Evolutionary conservation across 2,329 filamentous ascomycete genomes (phyloP).

Genomic region (Lasiodiplodia theobromae): DNA sequence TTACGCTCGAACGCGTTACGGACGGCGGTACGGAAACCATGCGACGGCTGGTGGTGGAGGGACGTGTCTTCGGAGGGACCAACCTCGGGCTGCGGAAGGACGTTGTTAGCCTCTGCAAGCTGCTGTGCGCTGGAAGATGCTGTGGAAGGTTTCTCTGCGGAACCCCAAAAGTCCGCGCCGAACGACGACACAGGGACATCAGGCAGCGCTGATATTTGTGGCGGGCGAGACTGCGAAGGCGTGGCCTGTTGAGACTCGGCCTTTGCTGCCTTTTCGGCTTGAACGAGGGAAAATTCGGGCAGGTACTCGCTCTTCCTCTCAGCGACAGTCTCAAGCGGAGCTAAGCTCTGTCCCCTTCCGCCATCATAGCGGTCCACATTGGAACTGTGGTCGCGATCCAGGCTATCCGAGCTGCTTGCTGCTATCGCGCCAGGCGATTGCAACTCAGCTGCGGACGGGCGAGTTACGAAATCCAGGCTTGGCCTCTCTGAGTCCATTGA

Average conservation of each 20-base stretch:
- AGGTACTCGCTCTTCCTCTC: constrained; percentile 68
- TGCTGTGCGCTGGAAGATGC: constrained; percentile 19
- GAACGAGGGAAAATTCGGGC: constrained; percentile 47
- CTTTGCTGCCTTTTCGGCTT: constrained; percentile 16
- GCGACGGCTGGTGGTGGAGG: constrained; percentile 61
- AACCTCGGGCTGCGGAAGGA: constrained; percentile 18
- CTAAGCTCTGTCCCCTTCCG: constrained; percentile 28
- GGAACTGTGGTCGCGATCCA: constrained; percentile 9
- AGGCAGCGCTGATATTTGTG: constrained; percentile 32
- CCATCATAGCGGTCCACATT: constrained; percentile 8
- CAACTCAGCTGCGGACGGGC: constrained; percentile 36
- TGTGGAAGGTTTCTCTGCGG: constrained; percentile 11
- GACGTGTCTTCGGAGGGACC: constrained; percentile 30
- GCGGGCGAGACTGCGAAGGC: neutral
- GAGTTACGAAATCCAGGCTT: constrained; percentile 61
- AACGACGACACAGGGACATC: constrained; percentile 37
- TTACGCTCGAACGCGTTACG: constrained; percentile 69
- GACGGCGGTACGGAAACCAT: constrained; percentile 66
- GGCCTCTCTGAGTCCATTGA: constrained; percentile 66
- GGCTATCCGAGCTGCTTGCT: constrained; percentile 30
- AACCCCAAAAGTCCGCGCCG: constrained; percentile 40
- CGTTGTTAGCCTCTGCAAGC: constrained; percentile 19
- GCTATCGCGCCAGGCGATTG: constrained; percentile 13
- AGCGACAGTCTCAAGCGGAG: constrained; percentile 60
- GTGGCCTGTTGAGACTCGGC: neutral